Evolutionary conservation across 352 stramenopile genomes (phyloP).

Genomic region (Peronospora farinosa): DNA sequence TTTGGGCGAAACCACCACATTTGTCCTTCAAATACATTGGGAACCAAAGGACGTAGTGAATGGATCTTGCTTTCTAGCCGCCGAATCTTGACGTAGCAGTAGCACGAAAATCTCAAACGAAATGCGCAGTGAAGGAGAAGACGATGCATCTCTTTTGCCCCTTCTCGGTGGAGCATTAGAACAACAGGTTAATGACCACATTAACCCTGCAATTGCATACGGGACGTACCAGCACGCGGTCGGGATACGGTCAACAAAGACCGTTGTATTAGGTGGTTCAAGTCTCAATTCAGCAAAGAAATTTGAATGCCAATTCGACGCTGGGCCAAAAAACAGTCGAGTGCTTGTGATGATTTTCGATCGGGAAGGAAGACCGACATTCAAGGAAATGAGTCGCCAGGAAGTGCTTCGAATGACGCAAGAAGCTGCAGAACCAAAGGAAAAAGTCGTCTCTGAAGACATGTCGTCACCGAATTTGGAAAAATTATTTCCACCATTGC

Average conservation of each 20-base stretch:
- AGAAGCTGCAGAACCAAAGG: constrained; percentile 33
- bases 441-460: constrained; percentile 15
- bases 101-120: constrained; percentile 4
- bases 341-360: constrained; percentile 49
- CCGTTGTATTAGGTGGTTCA: constrained; percentile 6
- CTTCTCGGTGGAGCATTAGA: constrained; percentile 9
- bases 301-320: constrained; percentile 38
- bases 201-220: constrained; percentile 17
- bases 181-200: constrained; percentile 13
- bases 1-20: constrained; percentile 8
- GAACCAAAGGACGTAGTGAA: constrained; percentile 7
- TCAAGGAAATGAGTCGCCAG: constrained; percentile 45
- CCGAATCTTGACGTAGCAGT: not conserved
- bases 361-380: constrained; percentile 35
- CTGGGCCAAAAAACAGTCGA: constrained; percentile 30
- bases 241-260: constrained; percentile 15
- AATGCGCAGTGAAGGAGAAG: constrained; percentile 12
- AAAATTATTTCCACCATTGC: constrained; percentile 9
- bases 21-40: not conserved
- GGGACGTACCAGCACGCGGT: constrained; percentile 25
- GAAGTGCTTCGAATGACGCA: constrained; percentile 55
- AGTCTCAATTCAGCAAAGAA: constrained; percentile 26
- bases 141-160: constrained; percentile 13
- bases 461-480: constrained; percentile 2
- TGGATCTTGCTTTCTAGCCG: constrained; percentile 1